Evolutionary conservation across 306 rosid genomes (phyloP), one percentile per base, ranked within the genome.

Genomic region (Vachellia collinsii): DNA sequence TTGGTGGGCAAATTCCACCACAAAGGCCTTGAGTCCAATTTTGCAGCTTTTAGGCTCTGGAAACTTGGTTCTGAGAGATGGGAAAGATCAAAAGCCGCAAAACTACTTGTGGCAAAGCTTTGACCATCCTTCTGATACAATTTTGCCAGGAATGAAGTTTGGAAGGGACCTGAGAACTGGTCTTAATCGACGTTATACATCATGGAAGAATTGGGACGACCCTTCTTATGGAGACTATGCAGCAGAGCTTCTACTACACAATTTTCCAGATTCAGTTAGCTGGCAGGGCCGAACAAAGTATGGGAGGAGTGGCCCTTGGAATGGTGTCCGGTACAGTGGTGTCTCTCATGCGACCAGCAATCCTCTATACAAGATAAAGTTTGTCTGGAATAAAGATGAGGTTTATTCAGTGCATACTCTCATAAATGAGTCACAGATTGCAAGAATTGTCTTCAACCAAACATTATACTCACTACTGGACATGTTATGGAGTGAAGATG

Each of bases 41-140:
- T 10, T 81, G 0, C 73, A 82, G 75, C 84, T 87, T 8, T 68
- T 83, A 48, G 87, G 79, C 66, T 65, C 80, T 1, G 91, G 88
- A 56, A 89, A 87, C 63, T 80, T 85, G 13, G 86, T 54, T 6
- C 8, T 88, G 0, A 85, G 69, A 74, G 87, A 85, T 19, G 50
- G 59, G 9, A 22, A 80, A 19, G 72, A 82, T 3, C 48, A 73
- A 39, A 39, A 61, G 77, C 63, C 25, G 38, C 72, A 70, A 4
- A 53, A 70, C 5, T 81, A 12, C 78, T 19, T 77, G 16, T 87
- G 90, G 90, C 79, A 84, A 61, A 84, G 88, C 81, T 84, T 81
- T 16, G 77, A 87, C 23, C 23, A 68, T 63, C 79, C 83, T 36
- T 11, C 63, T 38, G 87, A 81, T 56, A 81, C 77, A 0, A 2